Evolutionary conservation across 306 rosid genomes (phyloP), one percentile per base, ranked within the genome.

Genomic region (Inga laurina): DNA sequence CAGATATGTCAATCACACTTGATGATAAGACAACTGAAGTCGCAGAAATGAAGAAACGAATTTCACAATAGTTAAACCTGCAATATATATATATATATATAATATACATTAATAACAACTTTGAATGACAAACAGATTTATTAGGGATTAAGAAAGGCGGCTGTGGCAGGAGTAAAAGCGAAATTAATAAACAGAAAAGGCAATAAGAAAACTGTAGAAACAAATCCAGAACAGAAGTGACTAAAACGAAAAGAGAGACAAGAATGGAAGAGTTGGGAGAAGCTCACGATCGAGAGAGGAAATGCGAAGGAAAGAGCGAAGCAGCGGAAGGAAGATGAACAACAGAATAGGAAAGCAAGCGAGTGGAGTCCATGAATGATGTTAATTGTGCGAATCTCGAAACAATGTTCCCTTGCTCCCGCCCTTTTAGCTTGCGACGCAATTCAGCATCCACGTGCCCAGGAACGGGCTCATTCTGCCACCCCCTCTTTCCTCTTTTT

Each of bases 51-150:
- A 49, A 81, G 30, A 41, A 66, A 10, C 22, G 75, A 51, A 61
- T 61, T 24, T 65, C 21, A 77, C 73, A 62, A 80, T 69, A 51
- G 69, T 72, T 30, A 66, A 80, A 82, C 67, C 89, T 83, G 84
- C 87, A 85, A 41, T 24, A 11, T 30, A 39, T 18, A 11, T 30
- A 39, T 18, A 4, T 30, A 72, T 6, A 45, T 16, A 43, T 19
- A n/a, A 44, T 18, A 71, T 11, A 70, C 43, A 39, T 39, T 39
- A 5, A 39, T 0, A 39, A 39, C 8, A 39, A 39, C 43, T 39
- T 39, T 39, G 43, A 39, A 39, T 39, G 39, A 3, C 45, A 19
- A 69, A 12, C 69, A 30, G 34, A 64, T 22, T 5, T 57, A 57
- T 9, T 10, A n/a, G 10, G 13, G 30, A 56, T 59, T 9, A 57